Evolutionary conservation across 495 filamentous ascomycete genomes (phyloP).

Genomic region (Penicillium pancosmium): DNA sequence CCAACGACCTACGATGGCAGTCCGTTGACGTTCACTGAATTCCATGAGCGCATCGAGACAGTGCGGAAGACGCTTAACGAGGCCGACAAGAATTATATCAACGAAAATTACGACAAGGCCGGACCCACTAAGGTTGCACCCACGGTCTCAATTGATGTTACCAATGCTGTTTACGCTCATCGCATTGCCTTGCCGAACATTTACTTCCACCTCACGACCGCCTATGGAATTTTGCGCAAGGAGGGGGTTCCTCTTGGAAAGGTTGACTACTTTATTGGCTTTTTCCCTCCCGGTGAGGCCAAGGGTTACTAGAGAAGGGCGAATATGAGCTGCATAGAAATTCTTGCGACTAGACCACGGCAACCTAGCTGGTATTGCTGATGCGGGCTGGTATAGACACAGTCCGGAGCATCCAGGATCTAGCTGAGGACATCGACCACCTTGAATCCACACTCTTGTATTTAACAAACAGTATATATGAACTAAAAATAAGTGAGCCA

Average conservation of each 20-base stretch:
- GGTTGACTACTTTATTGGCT: slow-evolving; percentile 33
- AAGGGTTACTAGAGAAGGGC: background rate
- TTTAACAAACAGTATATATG: no score
- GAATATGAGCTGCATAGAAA: no score
- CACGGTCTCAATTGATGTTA: slow-evolving; percentile 9
- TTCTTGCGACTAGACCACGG: no score
- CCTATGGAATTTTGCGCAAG: slow-evolving; percentile 59
- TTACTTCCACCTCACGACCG: slow-evolving; percentile 59
- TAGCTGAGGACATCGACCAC: no score
- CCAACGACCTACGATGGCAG: slow-evolving; percentile 34
- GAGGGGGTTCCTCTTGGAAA: slow-evolving; percentile 61
- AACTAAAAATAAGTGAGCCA: no score
- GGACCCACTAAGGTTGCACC: slow-evolving; percentile 21
- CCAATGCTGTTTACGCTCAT: slow-evolving; percentile 36
- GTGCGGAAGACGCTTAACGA: slow-evolving; percentile 40
- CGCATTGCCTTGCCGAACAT: slow-evolving; percentile 55
- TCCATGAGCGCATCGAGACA: slow-evolving; percentile 44
- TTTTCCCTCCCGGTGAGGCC: slow-evolving; percentile 35
- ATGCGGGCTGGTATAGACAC: background rate
- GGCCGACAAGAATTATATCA: slow-evolving; percentile 43
- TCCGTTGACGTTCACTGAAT: slow-evolving; percentile 40
- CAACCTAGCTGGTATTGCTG: no score
- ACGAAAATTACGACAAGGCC: slow-evolving; percentile 17
- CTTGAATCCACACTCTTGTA: no score
- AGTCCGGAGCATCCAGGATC: background rate